Conservation (phyloP, 331 rosid species). For the Rhamnella rubrinervis region DNA sequence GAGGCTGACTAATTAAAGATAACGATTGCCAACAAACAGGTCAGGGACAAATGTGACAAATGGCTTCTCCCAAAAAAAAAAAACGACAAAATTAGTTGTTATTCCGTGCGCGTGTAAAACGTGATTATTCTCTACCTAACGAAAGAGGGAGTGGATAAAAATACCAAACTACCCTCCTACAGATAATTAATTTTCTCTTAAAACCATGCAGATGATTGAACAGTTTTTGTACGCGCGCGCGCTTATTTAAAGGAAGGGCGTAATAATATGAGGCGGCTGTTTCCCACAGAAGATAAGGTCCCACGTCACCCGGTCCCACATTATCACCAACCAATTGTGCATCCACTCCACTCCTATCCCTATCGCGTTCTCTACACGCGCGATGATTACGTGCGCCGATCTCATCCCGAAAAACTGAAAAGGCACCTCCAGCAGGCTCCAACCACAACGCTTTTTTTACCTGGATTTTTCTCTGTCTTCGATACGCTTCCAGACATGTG, state of each 20-base stretch:
- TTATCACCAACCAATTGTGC: background rate
- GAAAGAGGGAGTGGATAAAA: too few relatives aligned
- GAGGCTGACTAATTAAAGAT: too few relatives aligned
- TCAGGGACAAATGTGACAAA: too few relatives aligned
- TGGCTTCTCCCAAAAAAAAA: too few relatives aligned
- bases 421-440: background rate
- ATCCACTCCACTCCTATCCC: slow-evolving; percentile 7
- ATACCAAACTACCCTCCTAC: too few relatives aligned
- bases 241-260: background rate
- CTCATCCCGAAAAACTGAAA: background rate
- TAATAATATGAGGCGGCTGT: slow-evolving; percentile 6
- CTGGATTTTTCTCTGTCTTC: background rate
- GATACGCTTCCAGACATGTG: background rate
- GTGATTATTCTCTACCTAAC: too few relatives aligned
- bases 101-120: too few relatives aligned
- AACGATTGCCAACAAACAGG: too few relatives aligned
- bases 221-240: background rate
- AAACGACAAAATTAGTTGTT: too few relatives aligned
- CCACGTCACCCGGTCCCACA: slow-evolving; percentile 33
- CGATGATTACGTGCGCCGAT: slow-evolving; percentile 16
- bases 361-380: background rate
- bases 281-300: slow-evolving; percentile 34
- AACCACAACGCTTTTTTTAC: background rate
- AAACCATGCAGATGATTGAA: too few relatives aligned
- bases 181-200: too few relatives aligned